Evolutionary conservation across 176 grass and related monocot species (phyloP).

Genomic region (Microstegium vimineum): DNA sequence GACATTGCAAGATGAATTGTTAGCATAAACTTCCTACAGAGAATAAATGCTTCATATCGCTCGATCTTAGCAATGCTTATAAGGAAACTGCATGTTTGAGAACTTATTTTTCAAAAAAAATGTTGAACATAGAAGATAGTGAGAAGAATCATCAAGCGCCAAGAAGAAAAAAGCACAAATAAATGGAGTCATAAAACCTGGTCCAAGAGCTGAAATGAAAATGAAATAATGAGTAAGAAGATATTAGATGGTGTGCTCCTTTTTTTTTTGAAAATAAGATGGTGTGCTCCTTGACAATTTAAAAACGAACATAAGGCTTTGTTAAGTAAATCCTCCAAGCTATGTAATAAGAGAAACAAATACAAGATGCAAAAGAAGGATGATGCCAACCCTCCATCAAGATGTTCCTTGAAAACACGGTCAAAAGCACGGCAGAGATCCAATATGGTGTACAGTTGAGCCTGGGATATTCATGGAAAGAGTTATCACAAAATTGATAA

Average conservation of each 20-base stretch:
- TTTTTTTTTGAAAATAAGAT: no score
- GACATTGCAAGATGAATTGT: neutral
- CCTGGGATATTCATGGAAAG: constrained; percentile 35
- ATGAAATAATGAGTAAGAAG: neutral
- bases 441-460: constrained; percentile 69
- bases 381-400: constrained; percentile 60
- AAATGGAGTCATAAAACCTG: neutral
- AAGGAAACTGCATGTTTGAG: neutral
- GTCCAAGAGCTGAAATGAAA: neutral
- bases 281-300: neutral
- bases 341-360: neutral
- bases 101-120: neutral
- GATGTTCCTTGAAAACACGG: constrained; percentile 75
- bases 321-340: neutral
- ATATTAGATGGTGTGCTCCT: neutral
- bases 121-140: neutral
- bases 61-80: neutral
- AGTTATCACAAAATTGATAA: neutral
- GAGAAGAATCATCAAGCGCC: neutral
- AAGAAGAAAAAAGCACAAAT: neutral
- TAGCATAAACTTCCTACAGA: neutral
- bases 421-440: constrained; percentile 68
- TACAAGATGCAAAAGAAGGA: neutral
- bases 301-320: neutral
- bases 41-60: neutral